Base-by-base conservation (phyloP, 2,329 filamentous ascomycete genomes). In the Aureobasidium sp. region DNA sequence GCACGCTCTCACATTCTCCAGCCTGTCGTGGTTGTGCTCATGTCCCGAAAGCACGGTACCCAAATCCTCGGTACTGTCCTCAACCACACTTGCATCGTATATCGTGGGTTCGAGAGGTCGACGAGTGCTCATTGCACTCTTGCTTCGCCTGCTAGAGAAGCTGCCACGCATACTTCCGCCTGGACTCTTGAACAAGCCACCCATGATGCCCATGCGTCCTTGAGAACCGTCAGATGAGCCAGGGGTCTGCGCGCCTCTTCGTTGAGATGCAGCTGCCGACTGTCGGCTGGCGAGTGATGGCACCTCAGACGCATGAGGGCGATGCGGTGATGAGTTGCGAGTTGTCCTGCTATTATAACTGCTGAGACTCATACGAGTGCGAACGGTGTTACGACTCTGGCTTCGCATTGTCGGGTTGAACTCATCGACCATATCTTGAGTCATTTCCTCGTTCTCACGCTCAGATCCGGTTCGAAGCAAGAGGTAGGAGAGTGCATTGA, bases 1-100 rank as follows among this genome's bases (percentile, higher is more conserved):
- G 77, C 94, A 99, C 62, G 93, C 92, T 70, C 94, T 82, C 65
- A 99, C 94, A 73, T 99, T 96, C 79, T 97, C 93, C 68, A 97
- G 80, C 64, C 86, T 82, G 70, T 92, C 89, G 27, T 86, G 79
- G 66, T 92, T 88, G 58, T 84, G 79, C 68, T 93, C 87, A 70
- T 91, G 86, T 46, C 40, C 51, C 74, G 80, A 93, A 67, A 93
- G 89, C 64, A 92, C 85, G 64, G 86, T 82, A 60, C 90, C 81
- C 61, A 96, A 73, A 70, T 96, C 90, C 73, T 96, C 90, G 3
- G 89, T 89, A 68, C 73, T 73, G 70, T 93, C 88, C 64, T 87
- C 84, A 17, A 84, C 83, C 67, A 83, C 82, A 64, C 79, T 82
- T 47, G 82, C 80, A 67, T 85, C 80, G 54, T 76, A 76, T 13